Percentiles rank a stretch among this genome's conserved stretches.
phyloP scores from a whole-genome alignment of 768 basidiomycete species.

The Psilocybe subaeruginosa region DNA sequence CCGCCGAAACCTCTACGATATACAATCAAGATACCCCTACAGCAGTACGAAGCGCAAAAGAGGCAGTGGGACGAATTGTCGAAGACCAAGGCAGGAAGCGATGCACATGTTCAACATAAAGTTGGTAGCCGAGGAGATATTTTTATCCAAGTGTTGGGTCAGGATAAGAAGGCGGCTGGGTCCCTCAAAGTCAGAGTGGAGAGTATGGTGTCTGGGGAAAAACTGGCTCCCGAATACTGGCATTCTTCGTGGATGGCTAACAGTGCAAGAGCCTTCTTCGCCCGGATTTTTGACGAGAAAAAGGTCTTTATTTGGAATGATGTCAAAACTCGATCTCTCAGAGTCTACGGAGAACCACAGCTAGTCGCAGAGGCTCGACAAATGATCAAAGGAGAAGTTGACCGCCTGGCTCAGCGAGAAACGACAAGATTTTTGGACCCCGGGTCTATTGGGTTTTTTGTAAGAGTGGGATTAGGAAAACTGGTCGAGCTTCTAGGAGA shows the following conservation, averaged over 20 bases:
- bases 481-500: conserved; percentile 58
- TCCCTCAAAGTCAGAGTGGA: conserved; percentile 64
- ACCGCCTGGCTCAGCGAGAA: conserved; percentile 43
- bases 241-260: conserved; percentile 42
- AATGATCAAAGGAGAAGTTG: conserved; percentile 50
- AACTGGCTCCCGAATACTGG: conserved; percentile 48
- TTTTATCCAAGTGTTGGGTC: conserved; percentile 49
- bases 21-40: conserved; percentile 45
- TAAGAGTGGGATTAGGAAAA: conserved; percentile 48
- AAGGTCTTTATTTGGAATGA: conserved; percentile 49
- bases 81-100: conserved; percentile 35
- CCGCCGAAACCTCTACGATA: conserved; percentile 52
- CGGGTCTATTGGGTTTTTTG: conserved; percentile 50
- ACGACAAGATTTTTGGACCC: conserved; percentile 32
- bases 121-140: conserved; percentile 26
- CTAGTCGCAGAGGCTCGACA: conserved; percentile 44
- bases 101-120: conserved; percentile 24
- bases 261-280: conserved; percentile 36
- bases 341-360: conserved; percentile 44
- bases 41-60: conserved; percentile 56
- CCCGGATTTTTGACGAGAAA: conserved; percentile 23
- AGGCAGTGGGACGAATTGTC: conserved; percentile 50
- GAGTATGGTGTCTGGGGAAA: conserved; percentile 52
- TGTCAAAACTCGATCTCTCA: conserved; percentile 45
- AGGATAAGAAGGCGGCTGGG: conserved; percentile 56